Percentiles rank a stretch among this genome's conserved stretches.
These are phyloP conservation scores for Amanita brunnescens DNA, from an alignment of 768 basidiomycete species.

Conservation along the genomic window DNA sequence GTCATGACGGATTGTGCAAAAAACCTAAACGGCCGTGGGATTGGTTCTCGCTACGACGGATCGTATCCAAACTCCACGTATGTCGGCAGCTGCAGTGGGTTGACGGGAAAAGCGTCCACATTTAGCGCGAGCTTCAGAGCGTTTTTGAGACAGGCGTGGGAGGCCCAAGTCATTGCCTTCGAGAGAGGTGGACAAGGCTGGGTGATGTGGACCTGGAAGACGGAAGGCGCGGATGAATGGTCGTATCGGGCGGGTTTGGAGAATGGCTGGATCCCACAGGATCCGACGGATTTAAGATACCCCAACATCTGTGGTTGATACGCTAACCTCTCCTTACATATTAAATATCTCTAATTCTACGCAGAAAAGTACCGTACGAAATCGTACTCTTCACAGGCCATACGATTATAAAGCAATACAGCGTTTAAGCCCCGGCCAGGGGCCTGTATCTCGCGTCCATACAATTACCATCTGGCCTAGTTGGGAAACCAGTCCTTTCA, in stretches of 20 bases:
- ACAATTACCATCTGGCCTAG: too few species aligned
- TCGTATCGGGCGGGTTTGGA: conserved; percentile 73
- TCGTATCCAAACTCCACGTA: conserved; percentile 50
- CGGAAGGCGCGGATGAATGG: conserved; percentile 84
- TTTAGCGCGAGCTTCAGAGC: conserved; percentile 76
- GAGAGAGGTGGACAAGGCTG: conserved; percentile 65
- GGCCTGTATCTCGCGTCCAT: too few species aligned
- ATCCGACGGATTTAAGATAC: conserved; percentile 39
- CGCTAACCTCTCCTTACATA: background rate
- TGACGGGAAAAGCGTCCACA: conserved; percentile 62
- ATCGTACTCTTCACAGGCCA: too few species aligned
- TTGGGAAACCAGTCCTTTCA: too few species aligned
- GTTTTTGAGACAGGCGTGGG: conserved; percentile 76
- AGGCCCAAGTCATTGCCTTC: conserved; percentile 71
- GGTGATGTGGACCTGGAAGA: conserved; percentile 82
- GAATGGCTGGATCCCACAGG: conserved; percentile 77
- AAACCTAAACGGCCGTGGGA: conserved; percentile 78
- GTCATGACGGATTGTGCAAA: conserved; percentile 71
- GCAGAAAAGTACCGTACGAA: too few species aligned
- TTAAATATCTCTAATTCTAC: too few species aligned
- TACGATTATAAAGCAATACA: too few species aligned
- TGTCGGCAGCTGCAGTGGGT: conserved; percentile 66
- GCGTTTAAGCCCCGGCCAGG: too few species aligned
- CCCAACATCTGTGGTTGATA: conserved; percentile 52
- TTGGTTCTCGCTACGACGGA: conserved; percentile 60